These are phyloP conservation scores for Cryptosporidium sp. DNA, from an alignment of 169 alveolate genomes.

Conservation along the genomic window DNA sequence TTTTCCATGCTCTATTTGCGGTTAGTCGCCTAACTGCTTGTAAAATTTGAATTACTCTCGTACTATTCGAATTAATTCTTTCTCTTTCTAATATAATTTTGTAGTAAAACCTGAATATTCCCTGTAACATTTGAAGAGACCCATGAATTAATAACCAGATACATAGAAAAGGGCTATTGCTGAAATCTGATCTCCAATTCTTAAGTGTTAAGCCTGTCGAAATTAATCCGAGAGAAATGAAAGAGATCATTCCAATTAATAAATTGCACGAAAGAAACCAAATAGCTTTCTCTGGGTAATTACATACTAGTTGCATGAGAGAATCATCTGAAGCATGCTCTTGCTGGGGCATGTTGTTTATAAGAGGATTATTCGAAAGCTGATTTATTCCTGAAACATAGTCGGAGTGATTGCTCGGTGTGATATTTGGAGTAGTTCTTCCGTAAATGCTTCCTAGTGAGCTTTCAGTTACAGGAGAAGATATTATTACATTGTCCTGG, in stretches of 20 bases:
- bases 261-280: slow-evolving; percentile 46
- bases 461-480: slow-evolving; percentile 32
- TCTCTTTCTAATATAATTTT: slow-evolving; percentile 10
- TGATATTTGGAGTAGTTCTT: background rate
- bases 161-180: slow-evolving; percentile 23
- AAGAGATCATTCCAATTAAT: slow-evolving; percentile 17
- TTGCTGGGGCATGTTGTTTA: background rate
- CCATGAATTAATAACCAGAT: slow-evolving; percentile 62
- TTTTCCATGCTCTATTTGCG: slow-evolving; percentile 30
- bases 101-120: slow-evolving; percentile 10
- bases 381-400: background rate
- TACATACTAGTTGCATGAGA: slow-evolving; percentile 52
- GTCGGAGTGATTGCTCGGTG: background rate
- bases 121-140: slow-evolving; percentile 40
- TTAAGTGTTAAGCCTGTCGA: background rate
- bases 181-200: slow-evolving; percentile 10
- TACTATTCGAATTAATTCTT: background rate
- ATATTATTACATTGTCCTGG: slow-evolving; percentile 2
- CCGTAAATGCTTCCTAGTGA: slow-evolving; percentile 35
- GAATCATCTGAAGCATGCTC: slow-evolving; percentile 41
- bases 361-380: background rate
- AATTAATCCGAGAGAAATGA: slow-evolving; percentile 18
- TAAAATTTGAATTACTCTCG: slow-evolving; percentile 30
- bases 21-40: slow-evolving; percentile 59
- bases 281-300: slow-evolving; percentile 57